Evolutionary conservation across 257 asterid genomes (phyloP).

Genomic region (Fraxinus pennsylvanica): DNA sequence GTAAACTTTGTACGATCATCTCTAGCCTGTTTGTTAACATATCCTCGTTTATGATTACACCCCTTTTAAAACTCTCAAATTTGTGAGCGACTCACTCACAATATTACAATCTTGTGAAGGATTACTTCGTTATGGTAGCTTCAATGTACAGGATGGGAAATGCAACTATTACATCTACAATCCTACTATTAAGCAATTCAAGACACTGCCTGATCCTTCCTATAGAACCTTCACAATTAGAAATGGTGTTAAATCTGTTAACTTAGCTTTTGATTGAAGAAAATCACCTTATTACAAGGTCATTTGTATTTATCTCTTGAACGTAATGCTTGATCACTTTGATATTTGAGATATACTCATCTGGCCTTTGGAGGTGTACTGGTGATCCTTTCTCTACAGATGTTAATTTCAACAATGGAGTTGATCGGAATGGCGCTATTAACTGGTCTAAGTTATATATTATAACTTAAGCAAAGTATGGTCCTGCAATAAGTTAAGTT

Average conservation of each 20-base stretch:
- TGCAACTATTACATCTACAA: constrained; percentile 6
- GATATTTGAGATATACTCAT: constrained; percentile 16
- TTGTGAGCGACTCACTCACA: background rate
- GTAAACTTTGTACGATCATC: background rate
- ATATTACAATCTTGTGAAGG: constrained; percentile 18
- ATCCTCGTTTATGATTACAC: background rate
- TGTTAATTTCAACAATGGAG: too few species aligned
- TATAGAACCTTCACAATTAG: too few species aligned
- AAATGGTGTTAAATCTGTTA: background rate
- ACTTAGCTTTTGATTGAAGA: constrained; percentile 14
- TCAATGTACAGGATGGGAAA: background rate
- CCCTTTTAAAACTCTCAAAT: background rate
- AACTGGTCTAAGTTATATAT: too few species aligned
- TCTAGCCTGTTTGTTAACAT: background rate
- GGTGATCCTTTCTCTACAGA: background rate
- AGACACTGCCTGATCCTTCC: background rate
- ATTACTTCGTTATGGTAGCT: background rate
- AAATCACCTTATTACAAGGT: constrained; percentile 12
- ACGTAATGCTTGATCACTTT: background rate
- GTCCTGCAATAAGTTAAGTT: too few species aligned
- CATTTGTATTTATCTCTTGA: background rate
- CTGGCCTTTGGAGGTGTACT: background rate
- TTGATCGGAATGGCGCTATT: background rate
- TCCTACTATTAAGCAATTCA: constrained; percentile 5
- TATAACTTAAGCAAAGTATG: too few species aligned